These are phyloP conservation scores for Rhizopogon vinicolor DNA, from an alignment of 768 basidiomycete species.

Conservation along the genomic window DNA sequence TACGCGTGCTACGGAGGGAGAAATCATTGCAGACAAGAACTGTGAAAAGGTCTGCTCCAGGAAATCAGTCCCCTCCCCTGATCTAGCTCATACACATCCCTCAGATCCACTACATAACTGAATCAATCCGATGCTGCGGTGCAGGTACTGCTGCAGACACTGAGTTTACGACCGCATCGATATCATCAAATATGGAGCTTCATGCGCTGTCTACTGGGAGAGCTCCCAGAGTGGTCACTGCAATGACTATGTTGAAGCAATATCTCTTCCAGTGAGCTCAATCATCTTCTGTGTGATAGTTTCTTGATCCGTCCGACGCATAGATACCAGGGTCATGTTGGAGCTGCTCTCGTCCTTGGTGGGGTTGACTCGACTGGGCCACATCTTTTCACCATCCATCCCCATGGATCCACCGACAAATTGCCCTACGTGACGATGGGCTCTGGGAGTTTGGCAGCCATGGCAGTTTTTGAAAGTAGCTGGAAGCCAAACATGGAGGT, in stretches of 20 bases:
- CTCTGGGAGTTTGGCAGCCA: conserved; percentile 91
- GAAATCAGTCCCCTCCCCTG: not conserved
- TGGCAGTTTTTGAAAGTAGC: conserved; percentile 92
- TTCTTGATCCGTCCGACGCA: not conserved
- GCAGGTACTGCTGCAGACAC: conserved; percentile 99
- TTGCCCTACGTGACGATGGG: conserved; percentile 99
- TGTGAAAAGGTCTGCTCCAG: conserved; percentile 83
- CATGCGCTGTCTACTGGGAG: conserved; percentile 88
- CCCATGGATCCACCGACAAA: conserved; percentile 98
- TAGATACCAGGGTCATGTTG: conserved; percentile 91
- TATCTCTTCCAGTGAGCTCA: conserved; percentile 76
- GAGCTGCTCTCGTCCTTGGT: conserved; percentile 93
- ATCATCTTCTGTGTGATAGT: not conserved
- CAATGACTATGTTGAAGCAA: conserved; percentile 99
- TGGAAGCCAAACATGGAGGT: conserved; percentile 86
- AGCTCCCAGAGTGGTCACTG: conserved; percentile 91
- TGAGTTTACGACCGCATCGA: conserved; percentile 90
- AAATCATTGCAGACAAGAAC: conserved; percentile 98
- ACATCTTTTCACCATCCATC: conserved; percentile 92
- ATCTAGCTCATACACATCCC: not conserved
- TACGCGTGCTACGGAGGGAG: conserved; percentile 91
- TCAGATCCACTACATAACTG: conserved; percentile 96
- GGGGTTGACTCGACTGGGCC: conserved; percentile 94
- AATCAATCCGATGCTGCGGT: conserved; percentile 95
- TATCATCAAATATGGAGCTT: conserved; percentile 93